These are phyloP conservation scores for Sclerotinia spermophila DNA, from an alignment of 2,329 filamentous ascomycete species.

Conservation along the genomic window DNA sequence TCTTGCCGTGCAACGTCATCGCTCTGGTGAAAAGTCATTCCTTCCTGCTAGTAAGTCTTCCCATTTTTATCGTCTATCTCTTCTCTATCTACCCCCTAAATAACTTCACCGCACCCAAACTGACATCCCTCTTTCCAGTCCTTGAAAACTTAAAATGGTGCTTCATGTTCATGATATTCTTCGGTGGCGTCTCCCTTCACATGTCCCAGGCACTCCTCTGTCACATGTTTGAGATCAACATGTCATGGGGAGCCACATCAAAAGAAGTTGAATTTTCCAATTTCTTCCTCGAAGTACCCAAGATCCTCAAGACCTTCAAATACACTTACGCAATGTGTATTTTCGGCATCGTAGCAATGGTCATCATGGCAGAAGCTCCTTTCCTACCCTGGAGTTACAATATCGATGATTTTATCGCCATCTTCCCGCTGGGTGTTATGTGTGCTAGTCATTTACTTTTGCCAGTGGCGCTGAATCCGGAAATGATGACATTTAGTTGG, in stretches of 20 bases:
- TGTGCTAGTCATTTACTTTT: slow-evolving; percentile 17
- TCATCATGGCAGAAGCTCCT: slow-evolving; percentile 10
- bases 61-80: neutral
- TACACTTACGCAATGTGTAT: slow-evolving; percentile 17
- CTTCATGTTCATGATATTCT: slow-evolving; percentile 51
- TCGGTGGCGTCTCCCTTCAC: slow-evolving; percentile 78
- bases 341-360: neutral
- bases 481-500: slow-evolving; percentile 21
- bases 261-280: slow-evolving; percentile 63
- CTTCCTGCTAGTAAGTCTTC: slow-evolving; percentile 42
- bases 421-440: slow-evolving; percentile 12
- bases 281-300: slow-evolving; percentile 20
- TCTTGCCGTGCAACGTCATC: slow-evolving; percentile 60
- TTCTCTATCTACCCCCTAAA: neutral
- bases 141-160: slow-evolving; percentile 19
- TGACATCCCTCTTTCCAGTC: slow-evolving; percentile 4
- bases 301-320: slow-evolving; percentile 18
- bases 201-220: slow-evolving; percentile 72
- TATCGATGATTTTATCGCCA: slow-evolving; percentile 12
- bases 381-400: slow-evolving; percentile 17
- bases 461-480: slow-evolving; percentile 13
- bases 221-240: slow-evolving; percentile 80
- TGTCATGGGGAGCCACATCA: slow-evolving; percentile 77
- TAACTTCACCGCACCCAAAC: neutral
- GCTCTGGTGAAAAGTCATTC: slow-evolving; percentile 51